Percentiles rank a stretch among this genome's conserved stretches.
Evolutionary conservation across 441 rosid species (phyloP).

Genomic region (Populus hybrid): DNA sequence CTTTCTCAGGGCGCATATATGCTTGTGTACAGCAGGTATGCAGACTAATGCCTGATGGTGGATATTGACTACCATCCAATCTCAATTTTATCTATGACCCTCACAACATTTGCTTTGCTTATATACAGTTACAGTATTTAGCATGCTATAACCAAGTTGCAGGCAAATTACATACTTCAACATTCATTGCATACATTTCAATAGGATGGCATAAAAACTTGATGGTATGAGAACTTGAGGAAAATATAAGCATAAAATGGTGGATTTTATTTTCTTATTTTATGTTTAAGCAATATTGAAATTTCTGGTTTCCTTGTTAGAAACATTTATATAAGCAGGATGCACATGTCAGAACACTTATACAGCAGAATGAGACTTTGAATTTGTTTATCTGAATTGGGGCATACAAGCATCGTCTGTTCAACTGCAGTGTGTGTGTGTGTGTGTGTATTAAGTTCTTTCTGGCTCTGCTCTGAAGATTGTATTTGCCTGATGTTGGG

Average conservation of each 20-base stretch:
- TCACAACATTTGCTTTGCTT: conserved; percentile 1
- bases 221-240: neutral
- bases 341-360: neutral
- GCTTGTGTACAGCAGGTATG: conserved; percentile 92
- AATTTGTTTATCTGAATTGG: neutral
- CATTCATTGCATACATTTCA: neutral
- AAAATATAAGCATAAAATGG: neutral
- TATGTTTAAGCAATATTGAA: neutral
- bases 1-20: conserved; percentile 94
- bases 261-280: neutral
- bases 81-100: neutral
- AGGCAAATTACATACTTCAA: neutral
- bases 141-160: neutral
- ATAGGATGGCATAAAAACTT: neutral
- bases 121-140: neutral
- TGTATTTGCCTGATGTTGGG: neutral
- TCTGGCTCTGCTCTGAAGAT: neutral
- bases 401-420: neutral
- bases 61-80: conserved; percentile 1
- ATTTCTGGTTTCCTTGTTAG: neutral
- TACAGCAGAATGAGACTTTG: neutral
- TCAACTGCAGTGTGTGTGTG: neutral
- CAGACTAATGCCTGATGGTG: neutral
- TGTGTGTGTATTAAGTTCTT: neutral
- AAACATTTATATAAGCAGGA: neutral